Percentiles rank a stretch among this genome's conserved stretches.
Evolutionary conservation across 1,139 yeast species (phyloP).

Genomic region (Geotrichum cucujoidarum): DNA sequence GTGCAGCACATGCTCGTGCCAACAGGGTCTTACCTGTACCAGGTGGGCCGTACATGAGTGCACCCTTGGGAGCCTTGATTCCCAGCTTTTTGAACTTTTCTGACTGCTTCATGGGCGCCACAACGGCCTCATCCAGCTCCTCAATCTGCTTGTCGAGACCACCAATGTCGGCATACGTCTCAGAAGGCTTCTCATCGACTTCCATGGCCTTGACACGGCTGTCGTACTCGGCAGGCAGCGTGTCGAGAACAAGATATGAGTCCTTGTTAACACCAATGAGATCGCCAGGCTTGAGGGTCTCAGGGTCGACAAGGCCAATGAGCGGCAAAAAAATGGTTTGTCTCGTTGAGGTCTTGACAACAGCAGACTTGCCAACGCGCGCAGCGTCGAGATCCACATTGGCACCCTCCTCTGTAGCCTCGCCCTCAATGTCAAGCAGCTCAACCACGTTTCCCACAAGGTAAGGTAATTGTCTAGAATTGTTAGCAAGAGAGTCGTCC

Average conservation of each 20-base stretch:
- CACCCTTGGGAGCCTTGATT: constrained; percentile 98
- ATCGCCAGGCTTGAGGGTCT: constrained; percentile 86
- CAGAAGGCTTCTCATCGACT: constrained; percentile 94
- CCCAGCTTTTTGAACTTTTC: constrained; percentile 99
- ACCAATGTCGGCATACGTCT: constrained; percentile 95
- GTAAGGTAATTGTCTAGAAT: constrained; percentile 68
- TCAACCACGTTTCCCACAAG: constrained; percentile 98
- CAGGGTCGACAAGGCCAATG: constrained; percentile 91
- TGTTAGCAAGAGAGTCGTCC: background rate
- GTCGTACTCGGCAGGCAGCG: constrained; percentile 95
- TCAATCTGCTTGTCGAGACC: constrained; percentile 95
- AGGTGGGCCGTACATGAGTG: constrained; percentile 95
- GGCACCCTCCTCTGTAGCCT: constrained; percentile 88
- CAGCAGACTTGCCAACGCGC: constrained; percentile 94
- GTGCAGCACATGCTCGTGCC: constrained; percentile 98
- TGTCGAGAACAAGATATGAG: constrained; percentile 86
- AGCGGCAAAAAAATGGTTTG: constrained; percentile 95
- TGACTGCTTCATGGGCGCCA: constrained; percentile 94
- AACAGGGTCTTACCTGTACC: constrained; percentile 97
- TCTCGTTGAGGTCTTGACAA: constrained; percentile 92
- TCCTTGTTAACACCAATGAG: constrained; percentile 97
- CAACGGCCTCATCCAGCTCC: constrained; percentile 97
- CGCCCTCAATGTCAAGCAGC: constrained; percentile 83
- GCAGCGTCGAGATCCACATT: constrained; percentile 91
- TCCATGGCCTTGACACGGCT: constrained; percentile 98